phyloP scores from a whole-genome alignment of 352 stramenopile species.

The Globisporangium camurandrum region DNA sequence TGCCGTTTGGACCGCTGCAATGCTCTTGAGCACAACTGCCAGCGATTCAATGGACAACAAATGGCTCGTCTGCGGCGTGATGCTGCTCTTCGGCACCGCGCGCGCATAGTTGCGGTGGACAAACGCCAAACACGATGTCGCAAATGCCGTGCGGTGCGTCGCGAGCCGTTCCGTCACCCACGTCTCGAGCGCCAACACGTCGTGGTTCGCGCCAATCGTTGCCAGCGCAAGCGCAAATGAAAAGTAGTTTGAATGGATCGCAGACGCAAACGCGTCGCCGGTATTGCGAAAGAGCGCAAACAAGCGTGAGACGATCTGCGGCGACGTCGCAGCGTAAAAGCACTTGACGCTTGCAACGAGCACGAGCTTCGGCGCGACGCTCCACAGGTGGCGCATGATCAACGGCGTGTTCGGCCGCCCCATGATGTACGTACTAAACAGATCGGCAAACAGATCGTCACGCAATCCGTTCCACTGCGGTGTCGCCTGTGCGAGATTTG shows the following conservation, averaged over 20 bases:
- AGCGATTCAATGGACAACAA: conserved; percentile 81
- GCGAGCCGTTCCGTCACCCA: conserved; percentile 78
- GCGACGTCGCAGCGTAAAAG: conserved; percentile 72
- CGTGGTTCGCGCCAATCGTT: conserved; percentile 81
- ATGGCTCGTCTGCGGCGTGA: conserved; percentile 76
- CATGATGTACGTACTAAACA: conserved; percentile 85
- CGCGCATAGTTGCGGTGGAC: conserved; percentile 81
- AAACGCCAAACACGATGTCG: conserved; percentile 77
- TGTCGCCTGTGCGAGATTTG: conserved; percentile 71
- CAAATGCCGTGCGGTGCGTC: conserved; percentile 75
- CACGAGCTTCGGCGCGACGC: conserved; percentile 78
- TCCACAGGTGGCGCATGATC: conserved; percentile 86
- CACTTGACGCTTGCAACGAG: conserved; percentile 84
- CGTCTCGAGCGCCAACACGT: conserved; percentile 76
- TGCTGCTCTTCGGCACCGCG: conserved; percentile 71
- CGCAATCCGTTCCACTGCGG: conserved; percentile 76
- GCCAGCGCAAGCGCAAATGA: conserved; percentile 78
- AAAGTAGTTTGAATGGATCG: conserved; percentile 86
- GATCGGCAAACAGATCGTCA: conserved; percentile 82
- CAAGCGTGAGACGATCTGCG: conserved; percentile 72
- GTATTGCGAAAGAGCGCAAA: conserved; percentile 84
- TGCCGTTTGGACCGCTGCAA: conserved; percentile 60
- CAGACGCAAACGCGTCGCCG: conserved; percentile 67
- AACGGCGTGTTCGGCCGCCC: conserved; percentile 76
- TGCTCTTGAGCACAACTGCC: conserved; percentile 76